Conservation (phyloP, 108 stramenopile species). For the Schizochytrium sp. region DNA sequence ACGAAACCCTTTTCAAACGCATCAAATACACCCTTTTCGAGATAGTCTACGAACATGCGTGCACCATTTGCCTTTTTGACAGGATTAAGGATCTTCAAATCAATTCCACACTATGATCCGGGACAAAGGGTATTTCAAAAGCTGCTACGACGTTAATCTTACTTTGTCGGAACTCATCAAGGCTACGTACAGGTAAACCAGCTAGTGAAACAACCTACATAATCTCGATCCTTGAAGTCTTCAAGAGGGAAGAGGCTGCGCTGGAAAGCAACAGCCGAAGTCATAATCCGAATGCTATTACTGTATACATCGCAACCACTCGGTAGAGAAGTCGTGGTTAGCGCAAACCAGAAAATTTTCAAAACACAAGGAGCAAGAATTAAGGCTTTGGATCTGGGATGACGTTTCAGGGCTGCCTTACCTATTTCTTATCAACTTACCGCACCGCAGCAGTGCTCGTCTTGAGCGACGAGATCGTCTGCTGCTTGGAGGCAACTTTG, state of each 20-base stretch:
- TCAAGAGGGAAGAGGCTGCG: slow-evolving; percentile 36
- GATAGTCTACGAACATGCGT: slow-evolving; percentile 23
- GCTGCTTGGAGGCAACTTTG: not conserved
- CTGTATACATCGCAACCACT: not conserved
- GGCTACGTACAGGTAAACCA: not conserved
- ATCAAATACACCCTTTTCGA: slow-evolving; percentile 52
- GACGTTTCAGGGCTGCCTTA: no score
- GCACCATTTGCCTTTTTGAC: not conserved
- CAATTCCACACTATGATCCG: not conserved
- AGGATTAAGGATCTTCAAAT: slow-evolving; percentile 26
- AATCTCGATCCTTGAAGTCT: slow-evolving; percentile 8
- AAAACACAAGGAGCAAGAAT: no score
- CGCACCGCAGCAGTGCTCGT: slow-evolving; percentile 15
- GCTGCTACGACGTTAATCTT: not conserved
- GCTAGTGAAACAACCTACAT: slow-evolving; percentile 20
- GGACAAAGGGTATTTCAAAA: not conserved
- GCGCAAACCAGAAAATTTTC: no score
- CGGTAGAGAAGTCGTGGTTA: no score
- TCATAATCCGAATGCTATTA: slow-evolving; percentile 44
- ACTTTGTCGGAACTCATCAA: not conserved
- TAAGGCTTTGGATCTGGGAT: no score
- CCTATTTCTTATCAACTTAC: not conserved
- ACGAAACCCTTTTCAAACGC: slow-evolving; percentile 37
- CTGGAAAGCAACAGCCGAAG: slow-evolving; percentile 45
- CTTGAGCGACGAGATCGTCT: not conserved